These are phyloP conservation scores for Blastobotrys serpentis DNA, from an alignment of 1,139 yeast genomes.

Conservation along the genomic window DNA sequence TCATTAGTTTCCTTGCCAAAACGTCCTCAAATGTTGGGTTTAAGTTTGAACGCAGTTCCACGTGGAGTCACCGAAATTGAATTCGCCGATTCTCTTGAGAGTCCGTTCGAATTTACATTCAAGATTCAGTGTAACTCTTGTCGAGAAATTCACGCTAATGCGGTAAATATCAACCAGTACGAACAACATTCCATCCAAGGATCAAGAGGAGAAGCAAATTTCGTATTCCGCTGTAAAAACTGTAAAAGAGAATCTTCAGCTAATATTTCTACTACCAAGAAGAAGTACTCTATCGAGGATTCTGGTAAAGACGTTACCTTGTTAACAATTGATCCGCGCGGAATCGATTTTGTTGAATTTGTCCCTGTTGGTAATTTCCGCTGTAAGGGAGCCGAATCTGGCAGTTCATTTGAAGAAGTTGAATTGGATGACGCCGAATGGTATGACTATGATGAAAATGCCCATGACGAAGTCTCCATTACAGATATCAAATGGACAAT, in stretches of 20 bases:
- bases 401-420: conserved; percentile 59
- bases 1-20: no score
- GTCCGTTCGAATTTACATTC: conserved; percentile 75
- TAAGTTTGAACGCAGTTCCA: conserved; percentile 60
- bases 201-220: conserved; percentile 80
- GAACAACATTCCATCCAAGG: conserved; percentile 57
- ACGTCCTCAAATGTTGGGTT: conserved; percentile 47
- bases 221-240: conserved; percentile 70
- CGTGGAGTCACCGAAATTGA: conserved; percentile 61
- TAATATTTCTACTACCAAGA: conserved; percentile 25
- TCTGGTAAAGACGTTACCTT: conserved; percentile 44
- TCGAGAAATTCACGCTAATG: conserved; percentile 72
- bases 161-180: conserved; percentile 66
- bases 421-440: conserved; percentile 81
- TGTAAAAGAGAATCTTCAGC: conserved; percentile 55
- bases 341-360: conserved; percentile 70
- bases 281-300: conserved; percentile 40
- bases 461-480: conserved; percentile 76
- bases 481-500: conserved; percentile 68
- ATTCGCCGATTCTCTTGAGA: conserved; percentile 58
- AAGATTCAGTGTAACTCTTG: conserved; percentile 75
- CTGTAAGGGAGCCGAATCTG: conserved; percentile 56
- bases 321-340: conserved; percentile 80
- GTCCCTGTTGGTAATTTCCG: conserved; percentile 53
- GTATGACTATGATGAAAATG: conserved; percentile 92